Percentiles rank a stretch among this genome's conserved stretches.
Evolutionary conservation across 2,329 filamentous ascomycete genomes (phyloP).

Genomic region (Kalmusia sp.): DNA sequence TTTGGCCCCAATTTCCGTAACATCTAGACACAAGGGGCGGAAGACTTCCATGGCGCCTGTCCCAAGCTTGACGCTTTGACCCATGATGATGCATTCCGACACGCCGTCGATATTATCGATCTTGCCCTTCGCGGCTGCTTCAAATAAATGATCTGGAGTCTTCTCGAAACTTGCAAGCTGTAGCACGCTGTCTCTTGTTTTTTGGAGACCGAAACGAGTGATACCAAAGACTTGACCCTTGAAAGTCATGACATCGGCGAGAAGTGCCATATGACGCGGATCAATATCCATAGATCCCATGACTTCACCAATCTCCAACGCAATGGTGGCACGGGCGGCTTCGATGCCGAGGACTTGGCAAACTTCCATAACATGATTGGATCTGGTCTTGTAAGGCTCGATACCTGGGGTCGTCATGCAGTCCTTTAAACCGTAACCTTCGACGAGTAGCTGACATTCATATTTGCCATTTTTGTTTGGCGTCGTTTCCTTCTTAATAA

Average conservation of each 20-base stretch:
- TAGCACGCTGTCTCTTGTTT: conserved; percentile 93
- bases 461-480: conserved; percentile 70
- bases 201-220: conserved; percentile 92
- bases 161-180: conserved; percentile 98
- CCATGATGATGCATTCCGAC: conserved; percentile 97
- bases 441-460: conserved; percentile 71
- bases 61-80: conserved; percentile 89
- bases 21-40: conserved; percentile 62
- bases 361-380: conserved; percentile 92
- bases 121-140: conserved; percentile 91
- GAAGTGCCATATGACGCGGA: conserved; percentile 94
- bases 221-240: conserved; percentile 97
- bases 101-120: conserved; percentile 92
- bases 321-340: conserved; percentile 88
- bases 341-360: conserved; percentile 91
- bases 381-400: conserved; percentile 73
- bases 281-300: conserved; percentile 97
- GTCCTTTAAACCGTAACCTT: conserved; percentile 87
- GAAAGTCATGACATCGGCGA: conserved; percentile 99
- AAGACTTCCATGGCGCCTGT: conserved; percentile 94
- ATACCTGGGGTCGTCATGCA: conserved; percentile 97
- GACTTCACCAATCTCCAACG: conserved; percentile 83
- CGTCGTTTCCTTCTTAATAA: conserved; percentile 81
- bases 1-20: conserved; percentile 32
- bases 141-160: conserved; percentile 96